Evolutionary conservation across 2,329 filamentous ascomycete species (phyloP).

Genomic region (Pseudogymnoascus sp.): DNA sequence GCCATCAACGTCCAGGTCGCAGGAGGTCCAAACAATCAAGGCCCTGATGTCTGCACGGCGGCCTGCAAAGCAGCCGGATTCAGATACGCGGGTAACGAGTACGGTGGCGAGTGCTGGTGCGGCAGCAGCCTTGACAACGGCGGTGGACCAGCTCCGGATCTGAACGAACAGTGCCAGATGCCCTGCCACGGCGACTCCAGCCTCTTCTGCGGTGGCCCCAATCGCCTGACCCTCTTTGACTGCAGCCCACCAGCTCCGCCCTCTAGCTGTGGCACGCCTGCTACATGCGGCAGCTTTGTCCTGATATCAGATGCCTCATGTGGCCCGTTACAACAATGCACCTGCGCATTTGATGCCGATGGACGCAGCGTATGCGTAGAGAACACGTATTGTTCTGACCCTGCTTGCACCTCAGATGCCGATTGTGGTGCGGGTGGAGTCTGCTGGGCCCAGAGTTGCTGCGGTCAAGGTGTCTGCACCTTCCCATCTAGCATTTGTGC

Average conservation of each 20-base stretch:
- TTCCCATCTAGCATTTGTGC: not conserved
- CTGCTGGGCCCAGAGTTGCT: not conserved
- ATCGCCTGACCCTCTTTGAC: slow-evolving; percentile 10
- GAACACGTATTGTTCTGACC: not conserved
- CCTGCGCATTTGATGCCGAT: not conserved
- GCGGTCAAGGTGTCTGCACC: not conserved
- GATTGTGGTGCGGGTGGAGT: not conserved
- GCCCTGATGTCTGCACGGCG: not conserved
- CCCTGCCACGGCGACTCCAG: slow-evolving; percentile 12
- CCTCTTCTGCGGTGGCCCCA: slow-evolving; percentile 14
- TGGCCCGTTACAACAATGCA: not conserved
- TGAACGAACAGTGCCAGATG: slow-evolving; percentile 32
- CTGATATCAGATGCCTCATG: not conserved
- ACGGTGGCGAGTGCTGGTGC: slow-evolving; percentile 35
- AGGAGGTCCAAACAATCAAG: not conserved
- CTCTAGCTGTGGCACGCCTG: not conserved
- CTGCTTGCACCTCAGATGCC: not conserved
- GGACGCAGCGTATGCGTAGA: not conserved
- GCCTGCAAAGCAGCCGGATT: slow-evolving; percentile 21
- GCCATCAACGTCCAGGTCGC: not conserved
- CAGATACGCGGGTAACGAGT: slow-evolving; percentile 39
- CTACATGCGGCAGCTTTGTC: not conserved
- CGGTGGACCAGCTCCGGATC: slow-evolving; percentile 13
- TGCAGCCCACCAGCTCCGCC: not conserved
- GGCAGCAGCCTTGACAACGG: not conserved